These are phyloP conservation scores for Viridothelium virens DNA, from an alignment of 495 filamentous ascomycete species.

Conservation along the genomic window DNA sequence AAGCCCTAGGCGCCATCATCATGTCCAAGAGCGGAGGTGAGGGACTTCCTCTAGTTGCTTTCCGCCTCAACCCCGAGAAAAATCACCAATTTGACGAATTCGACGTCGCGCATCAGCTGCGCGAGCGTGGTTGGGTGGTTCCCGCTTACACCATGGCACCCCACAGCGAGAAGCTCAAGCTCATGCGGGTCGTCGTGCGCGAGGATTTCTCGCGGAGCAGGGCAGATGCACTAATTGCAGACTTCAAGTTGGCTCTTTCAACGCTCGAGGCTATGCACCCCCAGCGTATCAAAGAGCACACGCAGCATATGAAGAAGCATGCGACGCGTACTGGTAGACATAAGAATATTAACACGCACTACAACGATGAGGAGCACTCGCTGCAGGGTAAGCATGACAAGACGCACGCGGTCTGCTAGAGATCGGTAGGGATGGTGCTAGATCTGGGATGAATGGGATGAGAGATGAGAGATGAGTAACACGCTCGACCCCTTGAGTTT, in stretches of 20 bases:
- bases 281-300: slow-evolving; percentile 55
- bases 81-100: slow-evolving; percentile 68
- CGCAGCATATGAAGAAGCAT: slow-evolving; percentile 55
- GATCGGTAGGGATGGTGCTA: too few relatives aligned
- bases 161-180: slow-evolving; percentile 64
- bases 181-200: slow-evolving; percentile 81
- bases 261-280: slow-evolving; percentile 66
- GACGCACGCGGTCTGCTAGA: slow-evolving; percentile 74
- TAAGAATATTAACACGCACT: slow-evolving; percentile 56
- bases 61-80: slow-evolving; percentile 54
- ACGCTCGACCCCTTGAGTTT: neutral
- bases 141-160: slow-evolving; percentile 95
- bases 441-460: neutral
- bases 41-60: slow-evolving; percentile 81
- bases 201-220: slow-evolving; percentile 77
- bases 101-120: slow-evolving; percentile 64
- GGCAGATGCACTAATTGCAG: slow-evolving; percentile 62
- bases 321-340: slow-evolving; percentile 47
- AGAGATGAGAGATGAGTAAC: too few relatives aligned
- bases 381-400: slow-evolving; percentile 84
- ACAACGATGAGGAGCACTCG: slow-evolving; percentile 69
- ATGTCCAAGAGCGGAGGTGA: slow-evolving; percentile 66
- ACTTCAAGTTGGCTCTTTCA: slow-evolving; percentile 63
- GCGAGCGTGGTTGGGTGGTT: slow-evolving; percentile 79
- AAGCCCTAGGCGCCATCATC: slow-evolving; percentile 71